phyloP scores from a whole-genome alignment of 1,139 yeast genomes.

The Nakaseomyces glabratus region DNA sequence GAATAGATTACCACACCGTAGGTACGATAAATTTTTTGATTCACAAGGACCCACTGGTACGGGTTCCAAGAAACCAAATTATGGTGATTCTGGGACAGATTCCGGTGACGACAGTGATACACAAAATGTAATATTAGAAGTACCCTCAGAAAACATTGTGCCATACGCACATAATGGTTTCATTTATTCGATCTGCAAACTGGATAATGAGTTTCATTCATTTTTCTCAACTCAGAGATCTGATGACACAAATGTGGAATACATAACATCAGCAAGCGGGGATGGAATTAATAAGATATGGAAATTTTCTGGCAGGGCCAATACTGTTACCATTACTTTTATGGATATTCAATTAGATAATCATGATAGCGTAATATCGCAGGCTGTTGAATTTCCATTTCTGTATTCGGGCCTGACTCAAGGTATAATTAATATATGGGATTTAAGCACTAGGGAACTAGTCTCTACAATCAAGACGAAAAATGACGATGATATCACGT shows the following conservation, averaged over 20 bases:
- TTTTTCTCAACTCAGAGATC: constrained; percentile 7
- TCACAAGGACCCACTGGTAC: constrained; percentile 77
- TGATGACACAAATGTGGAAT: constrained; percentile 30
- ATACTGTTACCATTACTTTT: constrained; percentile 14
- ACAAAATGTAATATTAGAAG: constrained; percentile 40
- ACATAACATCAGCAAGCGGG: constrained; percentile 70
- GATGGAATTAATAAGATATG: constrained; percentile 81
- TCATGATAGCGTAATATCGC: constrained; percentile 60
- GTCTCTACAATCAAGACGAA: constrained; percentile 48
- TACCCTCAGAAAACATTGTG: constrained; percentile 55
- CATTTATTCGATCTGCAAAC: constrained; percentile 54
- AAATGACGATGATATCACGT: constrained; percentile 39
- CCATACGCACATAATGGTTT: constrained; percentile 89
- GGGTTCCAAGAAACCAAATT: constrained; percentile 5
- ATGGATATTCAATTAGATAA: constrained; percentile 42
- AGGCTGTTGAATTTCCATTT: constrained; percentile 53
- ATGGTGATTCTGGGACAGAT: neutral
- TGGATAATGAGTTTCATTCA: constrained; percentile 12
- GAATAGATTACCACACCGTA: constrained; percentile 54
- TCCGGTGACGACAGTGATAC: constrained; percentile 1
- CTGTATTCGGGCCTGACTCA: constrained; percentile 71
- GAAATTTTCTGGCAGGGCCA: constrained; percentile 34
- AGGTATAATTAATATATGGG: constrained; percentile 75
- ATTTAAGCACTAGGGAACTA: constrained; percentile 66
- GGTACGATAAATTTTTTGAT: constrained; percentile 85